A percentile compares a stretch with the other conserved stretches of the same genome.
phyloP scores from a whole-genome alignment of 345 rosid species.

The Iberis pinnata region DNA sequence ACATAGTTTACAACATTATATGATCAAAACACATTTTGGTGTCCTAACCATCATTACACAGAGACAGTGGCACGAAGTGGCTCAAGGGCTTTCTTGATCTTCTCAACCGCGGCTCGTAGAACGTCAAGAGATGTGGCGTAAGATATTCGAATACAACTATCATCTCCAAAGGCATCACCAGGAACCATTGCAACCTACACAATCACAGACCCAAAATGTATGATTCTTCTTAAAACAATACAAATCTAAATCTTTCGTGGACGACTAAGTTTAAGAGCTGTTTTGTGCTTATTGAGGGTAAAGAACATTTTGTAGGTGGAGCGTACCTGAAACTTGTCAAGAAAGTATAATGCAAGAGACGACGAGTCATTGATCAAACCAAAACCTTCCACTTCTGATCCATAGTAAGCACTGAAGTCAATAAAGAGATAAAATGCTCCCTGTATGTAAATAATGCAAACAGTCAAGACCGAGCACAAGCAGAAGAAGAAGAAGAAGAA shows the following conservation, averaged over 20 bases:
- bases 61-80: constrained; percentile 46
- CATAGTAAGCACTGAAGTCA: constrained; percentile 79
- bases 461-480: constrained; percentile 3
- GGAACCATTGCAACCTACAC: constrained; percentile 93
- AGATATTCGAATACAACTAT: constrained; percentile 77
- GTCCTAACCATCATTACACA: constrained; percentile 29
- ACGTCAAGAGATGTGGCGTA: constrained; percentile 78
- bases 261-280: background rate
- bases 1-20: constrained; percentile 7
- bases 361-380: constrained; percentile 63
- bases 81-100: constrained; percentile 68
- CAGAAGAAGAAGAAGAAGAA: background rate
- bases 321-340: constrained; percentile 35
- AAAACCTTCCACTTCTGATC: constrained; percentile 66
- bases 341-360: constrained; percentile 57
- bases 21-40: background rate
- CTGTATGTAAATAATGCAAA: constrained; percentile 36
- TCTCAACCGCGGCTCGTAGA: constrained; percentile 66
- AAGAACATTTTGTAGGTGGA: background rate
- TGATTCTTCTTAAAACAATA: no score
- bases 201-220: constrained; percentile 2
- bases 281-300: background rate
- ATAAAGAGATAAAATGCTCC: constrained; percentile 94
- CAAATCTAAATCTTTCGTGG: background rate
- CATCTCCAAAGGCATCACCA: constrained; percentile 96